Conservation (phyloP, 371 early-diverging fungal species). For the Polyrhizophydium stewartii region DNA sequence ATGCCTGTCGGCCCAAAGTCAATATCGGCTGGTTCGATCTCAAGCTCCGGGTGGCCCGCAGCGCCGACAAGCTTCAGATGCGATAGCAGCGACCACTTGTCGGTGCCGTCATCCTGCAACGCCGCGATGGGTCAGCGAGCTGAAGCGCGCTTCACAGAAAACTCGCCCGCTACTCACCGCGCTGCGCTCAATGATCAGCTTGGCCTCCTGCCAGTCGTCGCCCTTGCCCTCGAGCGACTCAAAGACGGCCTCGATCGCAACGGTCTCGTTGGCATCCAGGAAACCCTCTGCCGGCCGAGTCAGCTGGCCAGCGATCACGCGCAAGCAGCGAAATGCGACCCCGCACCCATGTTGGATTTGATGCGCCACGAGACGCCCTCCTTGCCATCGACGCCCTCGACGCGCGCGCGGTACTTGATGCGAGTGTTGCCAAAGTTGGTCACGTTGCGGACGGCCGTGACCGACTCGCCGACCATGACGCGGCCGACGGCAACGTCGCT, state of each 20-base stretch:
- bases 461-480: conserved; percentile 38
- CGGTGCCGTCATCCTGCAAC: conserved; percentile 25
- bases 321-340: too few relatives aligned
- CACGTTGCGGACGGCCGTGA: conserved; percentile 18
- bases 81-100: conserved; percentile 34
- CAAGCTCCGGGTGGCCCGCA: conserved; percentile 37
- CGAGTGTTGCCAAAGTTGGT: conserved; percentile 36
- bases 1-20: conserved; percentile 32
- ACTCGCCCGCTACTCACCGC: conserved; percentile 10
- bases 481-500: conserved; percentile 40
- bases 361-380: background rate
- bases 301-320: too few relatives aligned
- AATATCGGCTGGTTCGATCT: conserved; percentile 14
- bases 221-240: conserved; percentile 35
- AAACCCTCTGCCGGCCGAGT: conserved; percentile 32
- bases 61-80: conserved; percentile 36
- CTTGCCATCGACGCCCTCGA: conserved; percentile 11
- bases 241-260: conserved; percentile 30
- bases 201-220: conserved; percentile 42
- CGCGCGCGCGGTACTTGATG: conserved; percentile 34
- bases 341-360: too few relatives aligned
- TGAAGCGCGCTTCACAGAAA: background rate
- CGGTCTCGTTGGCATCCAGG: conserved; percentile 23
- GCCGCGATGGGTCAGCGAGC: background rate
- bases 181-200: conserved; percentile 35